phyloP scores from a whole-genome alignment of 495 filamentous ascomycete genomes.

The Parathielavia appendiculata region DNA sequence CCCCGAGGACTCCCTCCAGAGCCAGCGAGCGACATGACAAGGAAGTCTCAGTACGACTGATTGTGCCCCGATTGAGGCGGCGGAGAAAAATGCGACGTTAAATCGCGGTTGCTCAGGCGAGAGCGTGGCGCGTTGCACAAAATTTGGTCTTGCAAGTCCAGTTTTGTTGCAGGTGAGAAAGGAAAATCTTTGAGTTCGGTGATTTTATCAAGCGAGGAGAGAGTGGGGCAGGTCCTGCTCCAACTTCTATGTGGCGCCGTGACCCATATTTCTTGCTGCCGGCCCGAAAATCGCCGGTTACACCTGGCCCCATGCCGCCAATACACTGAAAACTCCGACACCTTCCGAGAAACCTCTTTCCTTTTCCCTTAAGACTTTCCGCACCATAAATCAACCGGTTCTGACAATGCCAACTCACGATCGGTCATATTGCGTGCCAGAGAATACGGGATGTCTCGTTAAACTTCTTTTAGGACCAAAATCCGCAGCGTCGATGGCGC shows the following conservation, averaged over 20 bases:
- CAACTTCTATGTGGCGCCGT: too few species aligned
- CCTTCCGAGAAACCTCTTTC: not conserved
- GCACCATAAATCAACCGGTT: constrained; percentile 21
- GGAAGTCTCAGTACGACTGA: constrained; percentile 3
- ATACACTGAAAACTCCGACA: not conserved
- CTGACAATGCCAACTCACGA: constrained; percentile 5
- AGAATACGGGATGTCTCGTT: constrained; percentile 3
- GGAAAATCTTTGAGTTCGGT: not conserved
- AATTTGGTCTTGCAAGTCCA: not conserved
- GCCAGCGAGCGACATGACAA: constrained; percentile 3
- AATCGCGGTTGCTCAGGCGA: constrained; percentile 7
- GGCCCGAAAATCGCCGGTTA: not conserved
- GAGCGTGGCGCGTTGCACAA: constrained; percentile 11
- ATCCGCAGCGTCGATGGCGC: constrained; percentile 7
- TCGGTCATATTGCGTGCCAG: constrained; percentile 20
- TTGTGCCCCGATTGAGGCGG: not conserved
- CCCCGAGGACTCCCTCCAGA: not conserved
- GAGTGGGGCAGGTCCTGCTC: not conserved
- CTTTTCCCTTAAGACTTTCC: constrained; percentile 13
- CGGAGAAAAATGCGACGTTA: not conserved
- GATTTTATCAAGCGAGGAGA: not conserved
- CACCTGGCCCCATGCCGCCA: not conserved
- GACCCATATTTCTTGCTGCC: not conserved
- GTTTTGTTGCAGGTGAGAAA: not conserved
- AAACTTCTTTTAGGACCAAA: constrained; percentile 7